Evolutionary conservation across 495 filamentous ascomycete genomes (phyloP), one percentile per base, ranked within the genome.

Genomic region (Aspergillus biplanus): DNA sequence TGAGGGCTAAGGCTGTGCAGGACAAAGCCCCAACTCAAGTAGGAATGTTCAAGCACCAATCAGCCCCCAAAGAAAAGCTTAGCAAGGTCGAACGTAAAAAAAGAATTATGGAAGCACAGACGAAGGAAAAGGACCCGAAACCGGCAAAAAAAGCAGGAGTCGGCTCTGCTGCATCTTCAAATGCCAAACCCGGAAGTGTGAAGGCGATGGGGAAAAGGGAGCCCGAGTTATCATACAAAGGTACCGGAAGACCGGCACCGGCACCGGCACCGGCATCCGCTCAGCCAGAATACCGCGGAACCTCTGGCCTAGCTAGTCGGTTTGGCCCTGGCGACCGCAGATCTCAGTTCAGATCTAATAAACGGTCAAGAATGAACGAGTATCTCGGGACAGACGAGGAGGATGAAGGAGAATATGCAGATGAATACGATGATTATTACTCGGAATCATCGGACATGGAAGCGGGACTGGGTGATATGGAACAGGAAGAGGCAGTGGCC

Each of bases 401-500:
- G 63, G 78, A 82, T 18, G 78, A 82, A 63, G 75, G 79, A 7
- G 74, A 82, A 0, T 78, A 75, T 64, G 69, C 68, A 3, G 75
- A 74, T 47, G 78, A 69, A 42, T 82, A 87, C 52, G 81, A 87
- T 48, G 82, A 84, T 54, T 81, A 81, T 56, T 85, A 79, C 21
- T 85, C 81, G 0, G 86, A 87, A 15, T 85, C 80, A 4, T 87
- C 85, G 12, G 87, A 87, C 62, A 90, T 90, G 87, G 87, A 90
- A 69, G 87, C 83, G 59, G 86, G 83, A 12, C 74, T 82, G 27
- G 80, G 81, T 52, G 87, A 88, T 63, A 71, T 89, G 50, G 82
- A 85, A 63, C 66, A 79, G 6, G 87, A 90, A 71, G 87, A 90
- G 72, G 71, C 67, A 7, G 61, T 63, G 7, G 84, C 86, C 16